Base-by-base conservation (phyloP, 768 basidiomycete species). In the Trametes gibbosa region DNA sequence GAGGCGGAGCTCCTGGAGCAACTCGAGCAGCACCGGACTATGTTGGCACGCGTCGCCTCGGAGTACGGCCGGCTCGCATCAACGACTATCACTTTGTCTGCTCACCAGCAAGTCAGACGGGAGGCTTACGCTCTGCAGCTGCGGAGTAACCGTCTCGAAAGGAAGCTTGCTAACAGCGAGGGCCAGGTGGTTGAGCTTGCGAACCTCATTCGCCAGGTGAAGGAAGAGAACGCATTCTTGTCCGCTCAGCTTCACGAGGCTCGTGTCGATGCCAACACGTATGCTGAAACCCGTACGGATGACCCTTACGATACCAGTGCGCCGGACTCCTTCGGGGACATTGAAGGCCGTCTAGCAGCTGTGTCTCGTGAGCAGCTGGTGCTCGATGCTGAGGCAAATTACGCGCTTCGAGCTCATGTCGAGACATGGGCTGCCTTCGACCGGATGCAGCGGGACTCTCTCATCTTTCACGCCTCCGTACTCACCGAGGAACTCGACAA, bases 81-180 rank as follows among this genome's bases (percentile, higher is more conserved):
- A 16, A 59, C 66, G 21, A 69, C 69, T 23, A 63, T 72, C 35
- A 27, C 69, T 10, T 59, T 56, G 50, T 34, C 63, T 3, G 50
- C 37, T 7, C 64, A 73, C 58, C 58, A 67, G 16, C 53, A 49
- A 24, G 51, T 66, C 9, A 66, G 66, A 54, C 57, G 61, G 23
- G 68, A 71, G 1, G 73, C 81, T 60, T 66, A 66, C 19, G 61
- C 66, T 7, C 74, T 87, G 35, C 78, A 79, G 54, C 62, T 81
- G 10, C 79, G 75, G 8, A 71, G 75, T 24, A 69, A 77, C 25
- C 83, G 87, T 27, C 72, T 89, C 13, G 83, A 87, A 64, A 83
- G 89, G 59, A 89, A 86, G 69, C 74, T 89, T 14, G 82, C 81
- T 40, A 87, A 86, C 65, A 76, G 86, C 5, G 84, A 89, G 55